Evolutionary conservation across 352 stramenopile genomes (phyloP), one percentile per base, ranked within the genome.

Genomic region (Phytophthora nicotianae): DNA sequence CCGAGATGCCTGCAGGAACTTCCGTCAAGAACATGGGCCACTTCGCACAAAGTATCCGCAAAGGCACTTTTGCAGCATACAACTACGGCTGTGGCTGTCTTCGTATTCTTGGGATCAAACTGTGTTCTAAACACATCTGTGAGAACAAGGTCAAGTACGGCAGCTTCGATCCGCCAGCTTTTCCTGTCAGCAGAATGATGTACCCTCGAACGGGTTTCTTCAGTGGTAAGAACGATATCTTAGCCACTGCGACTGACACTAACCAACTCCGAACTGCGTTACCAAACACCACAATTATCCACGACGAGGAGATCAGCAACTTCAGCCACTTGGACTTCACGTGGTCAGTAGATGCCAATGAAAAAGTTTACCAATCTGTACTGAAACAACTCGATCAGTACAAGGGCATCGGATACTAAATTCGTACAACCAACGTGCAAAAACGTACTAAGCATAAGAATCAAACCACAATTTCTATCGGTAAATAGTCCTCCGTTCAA

Each of bases 311-410:
- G 2, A 48, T 84, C 17, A 59, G 69, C 6, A 33, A 58, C 26
- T 81, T 79, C 54, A 86, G 77, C 41, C 75, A 84, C 55, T 58
- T 86, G 49, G 75, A 88, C 67, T 83, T 83, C 29, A 82, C 67
- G 14, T 86, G 74, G 78, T 65, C 71, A 2, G 47, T 58, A 24
- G 67, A 85, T 41, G 68, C 62, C 20, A 72, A 68, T 17, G 58
- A 81, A 33, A 72, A 53, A n/a, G 49, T 83, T 10, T 88, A 85
- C 55, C 60, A 74, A 41, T 67, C 74, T 6, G 23, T 88, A 21
- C 65, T 88, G 27, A 17, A 53, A 2, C 65, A 85, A 20, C 68
- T 88, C 20, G 58, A 75, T n/a, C 41, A 56, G 38, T 82, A 76
- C 38, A 58, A 58, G 21, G 75, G 64, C n/a, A 41, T 57, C 6